Conservation (phyloP, 1,139 yeast species). For the Blastobotrys elegans region DNA sequence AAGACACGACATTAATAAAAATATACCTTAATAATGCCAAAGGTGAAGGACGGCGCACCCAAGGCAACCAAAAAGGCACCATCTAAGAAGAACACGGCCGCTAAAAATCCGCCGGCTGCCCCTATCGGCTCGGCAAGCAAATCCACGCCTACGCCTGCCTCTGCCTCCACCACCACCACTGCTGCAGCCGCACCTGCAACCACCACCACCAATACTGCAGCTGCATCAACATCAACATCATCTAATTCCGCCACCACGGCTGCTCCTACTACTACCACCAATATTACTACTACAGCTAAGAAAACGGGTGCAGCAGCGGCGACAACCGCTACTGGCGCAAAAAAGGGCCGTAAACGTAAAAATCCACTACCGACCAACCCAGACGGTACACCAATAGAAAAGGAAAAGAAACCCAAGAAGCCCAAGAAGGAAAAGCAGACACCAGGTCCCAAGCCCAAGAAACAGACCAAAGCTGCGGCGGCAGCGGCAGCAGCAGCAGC, state of each 20-base stretch:
- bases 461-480: conserved; percentile 5
- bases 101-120: neutral
- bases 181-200: neutral
- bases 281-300: neutral
- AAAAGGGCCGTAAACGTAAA: conserved; percentile 14
- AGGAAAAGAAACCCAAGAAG: conserved; percentile 3
- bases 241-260: neutral
- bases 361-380: conserved; percentile 6
- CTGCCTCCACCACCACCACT: neutral
- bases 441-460: conserved; percentile 1
- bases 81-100: neutral
- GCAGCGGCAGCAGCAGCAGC: neutral
- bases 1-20: neutral
- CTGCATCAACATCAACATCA: neutral
- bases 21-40: neutral
- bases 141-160: neutral
- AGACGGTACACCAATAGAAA: neutral
- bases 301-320: neutral
- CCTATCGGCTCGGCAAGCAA: neutral
- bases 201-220: neutral
- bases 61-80: neutral
- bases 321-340: neutral
- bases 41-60: neutral
- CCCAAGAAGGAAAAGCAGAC: conserved; percentile 6
- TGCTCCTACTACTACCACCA: neutral